phyloP scores from a whole-genome alignment of 176 grass and related monocot species.

The Musa itinerans region DNA sequence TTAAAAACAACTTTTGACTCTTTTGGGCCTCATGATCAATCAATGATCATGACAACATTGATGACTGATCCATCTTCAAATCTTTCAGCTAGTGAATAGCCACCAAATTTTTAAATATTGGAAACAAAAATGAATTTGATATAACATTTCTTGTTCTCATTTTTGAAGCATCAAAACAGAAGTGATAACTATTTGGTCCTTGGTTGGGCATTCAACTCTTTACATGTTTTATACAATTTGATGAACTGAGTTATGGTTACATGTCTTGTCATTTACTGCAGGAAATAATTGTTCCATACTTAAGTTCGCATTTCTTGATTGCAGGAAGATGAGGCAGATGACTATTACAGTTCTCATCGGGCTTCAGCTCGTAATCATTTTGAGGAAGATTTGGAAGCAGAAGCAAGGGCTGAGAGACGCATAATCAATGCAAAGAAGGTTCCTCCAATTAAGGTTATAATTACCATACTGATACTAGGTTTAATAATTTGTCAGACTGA shows the following conservation, averaged over 20 bases:
- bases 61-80: too few species aligned
- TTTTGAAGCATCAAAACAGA: neutral
- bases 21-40: too few species aligned
- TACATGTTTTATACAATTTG: neutral
- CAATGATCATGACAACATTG: too few species aligned
- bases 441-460: neutral
- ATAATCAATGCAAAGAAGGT: constrained; percentile 70
- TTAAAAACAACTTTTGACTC: too few species aligned
- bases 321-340: constrained; percentile 78
- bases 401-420: constrained; percentile 55
- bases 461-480: too few species aligned
- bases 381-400: constrained; percentile 72
- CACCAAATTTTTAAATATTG: too few species aligned
- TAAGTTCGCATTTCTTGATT: constrained; percentile 3
- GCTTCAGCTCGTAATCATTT: constrained; percentile 45
- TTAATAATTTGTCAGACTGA: too few species aligned
- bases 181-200: neutral
- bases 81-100: too few species aligned
- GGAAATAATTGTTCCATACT: too few species aligned
- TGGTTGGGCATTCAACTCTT: too few species aligned
- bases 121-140: neutral
- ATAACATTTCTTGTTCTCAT: neutral
- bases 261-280: neutral
- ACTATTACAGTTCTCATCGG: constrained; percentile 57
- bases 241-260: neutral